A percentile compares a stretch with the other conserved stretches of the same genome.
phyloP scores from a whole-genome alignment of 148 eudicot genomes.

The Amaranthus cruentus region DNA sequence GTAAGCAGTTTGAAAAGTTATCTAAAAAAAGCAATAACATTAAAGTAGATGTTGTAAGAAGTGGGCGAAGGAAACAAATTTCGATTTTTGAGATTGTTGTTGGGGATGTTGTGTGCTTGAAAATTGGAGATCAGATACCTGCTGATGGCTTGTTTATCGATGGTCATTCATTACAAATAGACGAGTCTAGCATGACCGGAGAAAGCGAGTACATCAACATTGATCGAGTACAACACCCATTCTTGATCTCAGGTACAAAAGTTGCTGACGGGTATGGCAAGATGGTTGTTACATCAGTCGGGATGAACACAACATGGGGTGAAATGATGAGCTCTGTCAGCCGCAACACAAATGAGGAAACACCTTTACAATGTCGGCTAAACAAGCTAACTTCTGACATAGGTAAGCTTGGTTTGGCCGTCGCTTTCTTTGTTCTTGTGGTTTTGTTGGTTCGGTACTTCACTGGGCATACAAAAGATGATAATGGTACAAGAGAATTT shows the following conservation, averaged over 20 bases:
- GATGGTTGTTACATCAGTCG: conserved; percentile 32
- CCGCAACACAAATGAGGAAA: conserved; percentile 21
- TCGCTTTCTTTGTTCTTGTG: conserved; percentile 29
- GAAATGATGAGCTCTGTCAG: conserved; percentile 34
- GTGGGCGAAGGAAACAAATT: conserved; percentile 17
- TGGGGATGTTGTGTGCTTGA: conserved; percentile 31
- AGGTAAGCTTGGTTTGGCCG: conserved; percentile 28
- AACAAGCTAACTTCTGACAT: conserved; percentile 33
- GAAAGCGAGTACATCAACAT: conserved; percentile 30
- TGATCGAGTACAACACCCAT: conserved; percentile 19
- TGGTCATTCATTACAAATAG: conserved; percentile 25
- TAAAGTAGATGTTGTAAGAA: conserved; percentile 22
- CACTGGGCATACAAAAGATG: conserved; percentile 30
- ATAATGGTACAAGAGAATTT: conserved; percentile 24
- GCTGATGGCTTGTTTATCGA: conserved; percentile 34
- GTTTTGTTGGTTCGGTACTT: conserved; percentile 32
- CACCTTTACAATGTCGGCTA: conserved; percentile 28
- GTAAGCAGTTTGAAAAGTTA: conserved; percentile 31
- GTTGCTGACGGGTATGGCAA: conserved; percentile 31
- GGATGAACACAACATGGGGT: conserved; percentile 38
- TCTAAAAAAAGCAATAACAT: conserved; percentile 25
- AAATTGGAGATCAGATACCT: conserved; percentile 32
- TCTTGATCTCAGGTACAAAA: conserved; percentile 29
- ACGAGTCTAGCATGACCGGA: conserved; percentile 38
- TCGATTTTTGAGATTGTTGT: conserved; percentile 30